Base-by-base conservation (phyloP, 495 filamentous ascomycete genomes). In the Mytilinidion resinicola region DNA sequence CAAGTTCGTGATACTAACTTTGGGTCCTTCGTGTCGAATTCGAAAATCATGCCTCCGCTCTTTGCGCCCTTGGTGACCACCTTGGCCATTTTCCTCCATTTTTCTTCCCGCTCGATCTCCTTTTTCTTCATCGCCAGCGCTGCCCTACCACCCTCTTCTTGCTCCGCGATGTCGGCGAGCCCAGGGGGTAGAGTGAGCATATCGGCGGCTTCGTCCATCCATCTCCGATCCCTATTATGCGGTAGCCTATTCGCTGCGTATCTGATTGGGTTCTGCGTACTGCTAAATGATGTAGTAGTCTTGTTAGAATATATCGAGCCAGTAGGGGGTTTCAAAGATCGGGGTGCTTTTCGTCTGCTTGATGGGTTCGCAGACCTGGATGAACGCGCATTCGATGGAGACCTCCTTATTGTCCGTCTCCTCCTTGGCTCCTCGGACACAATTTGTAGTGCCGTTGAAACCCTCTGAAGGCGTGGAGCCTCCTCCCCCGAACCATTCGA, bases 71-170 rank as follows among this genome's bases (percentile, higher is more conserved):
- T 59, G 73, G 77, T 73, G 41, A 82, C 77, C 15, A 85, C 78
- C 62, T 83, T 87, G 19, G 92, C 95, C 93, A 99, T 99, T 72
- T 91, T 95, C 44, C 85, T 78, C 93, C 93, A 99, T 66, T 99
- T 99, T 65, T 96, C 91, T 41, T 95, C 85, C 11, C 93, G 80
- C 56, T 82, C 78, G 75, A 82, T 83, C 69, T 98, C 93, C 66
- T 91, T 93, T 65, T 82, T 82, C 64, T 87, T 90, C 51, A 84
- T 74, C 7, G 74, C 79, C 57, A 83, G 80, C 15, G 80, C 74
- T 2, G 73, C 72, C 56, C 77, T 81, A n/a, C 80, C 80, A 9
- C 71, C 76, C 53, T 85, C 81, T 14, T 78, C 78, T 55, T 85
- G 75, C 55, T 89, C 85, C 1, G 73, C 75, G 46, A 83, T 76